These are phyloP conservation scores for Rhizopogon sp. DNA, from an alignment of 768 basidiomycete genomes.

Conservation along the genomic window DNA sequence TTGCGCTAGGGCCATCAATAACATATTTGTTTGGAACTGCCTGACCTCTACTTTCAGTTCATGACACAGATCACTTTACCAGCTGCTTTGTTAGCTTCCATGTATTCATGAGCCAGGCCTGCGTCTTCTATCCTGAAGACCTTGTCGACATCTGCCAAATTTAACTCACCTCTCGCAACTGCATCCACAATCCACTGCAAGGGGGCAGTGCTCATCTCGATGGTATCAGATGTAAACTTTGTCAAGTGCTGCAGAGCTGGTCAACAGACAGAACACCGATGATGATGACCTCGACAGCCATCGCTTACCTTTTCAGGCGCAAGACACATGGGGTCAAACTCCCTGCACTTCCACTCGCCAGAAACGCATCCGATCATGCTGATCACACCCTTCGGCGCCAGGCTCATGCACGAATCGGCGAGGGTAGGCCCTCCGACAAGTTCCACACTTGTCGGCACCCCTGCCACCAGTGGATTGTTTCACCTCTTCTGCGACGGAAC, in stretches of 20 bases:
- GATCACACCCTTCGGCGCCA: constrained; percentile 12
- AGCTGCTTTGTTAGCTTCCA: constrained; percentile 19
- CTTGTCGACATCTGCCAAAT: constrained; percentile 14
- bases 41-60: constrained; percentile 5
- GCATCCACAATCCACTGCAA: constrained; percentile 20
- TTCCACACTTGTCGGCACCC: constrained; percentile 18
- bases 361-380: constrained; percentile 8
- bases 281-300: background rate
- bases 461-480: constrained; percentile 12
- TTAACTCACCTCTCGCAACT: constrained; percentile 14
- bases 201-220: constrained; percentile 15
- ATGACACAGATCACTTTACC: constrained; percentile 21
- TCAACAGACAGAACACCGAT: background rate
- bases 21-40: background rate
- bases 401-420: constrained; percentile 12
- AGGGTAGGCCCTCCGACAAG: constrained; percentile 16
- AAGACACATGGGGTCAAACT: constrained; percentile 15
- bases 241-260: constrained; percentile 11
- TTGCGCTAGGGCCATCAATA: background rate
- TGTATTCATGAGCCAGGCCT: constrained; percentile 17
- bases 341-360: constrained; percentile 16
- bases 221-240: constrained; percentile 14
- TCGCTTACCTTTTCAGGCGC: constrained; percentile 14
- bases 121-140: constrained; percentile 17
- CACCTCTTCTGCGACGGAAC: constrained; percentile 13